Conservation (phyloP, 139 green algal genomes). For the Micractinium sp. region DNA sequence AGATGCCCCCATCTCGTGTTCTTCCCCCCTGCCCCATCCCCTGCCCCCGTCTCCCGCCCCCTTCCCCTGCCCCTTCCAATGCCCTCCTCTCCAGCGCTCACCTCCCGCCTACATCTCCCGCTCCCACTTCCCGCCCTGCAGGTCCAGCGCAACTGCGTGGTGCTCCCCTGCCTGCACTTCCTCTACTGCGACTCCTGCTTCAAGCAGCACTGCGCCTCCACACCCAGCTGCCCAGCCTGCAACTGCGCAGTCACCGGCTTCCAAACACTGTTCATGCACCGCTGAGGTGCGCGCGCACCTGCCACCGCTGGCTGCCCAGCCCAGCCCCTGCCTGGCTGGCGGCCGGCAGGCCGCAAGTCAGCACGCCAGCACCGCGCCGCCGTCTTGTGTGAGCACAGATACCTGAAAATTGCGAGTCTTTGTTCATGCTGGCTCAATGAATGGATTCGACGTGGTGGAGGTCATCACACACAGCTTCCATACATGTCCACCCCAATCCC, state of each 20-base stretch:
- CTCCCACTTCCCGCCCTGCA: neutral
- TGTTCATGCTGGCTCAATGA: no score
- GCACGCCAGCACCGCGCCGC: no score
- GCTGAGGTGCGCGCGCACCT: neutral
- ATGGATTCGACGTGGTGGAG: no score
- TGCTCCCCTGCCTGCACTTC: constrained; percentile 59
- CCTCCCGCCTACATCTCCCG: neutral
- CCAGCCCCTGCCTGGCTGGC: no score
- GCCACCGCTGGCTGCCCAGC: no score
- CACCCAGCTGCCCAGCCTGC: constrained; percentile 45
- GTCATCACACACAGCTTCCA: no score
- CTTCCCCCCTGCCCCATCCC: neutral
- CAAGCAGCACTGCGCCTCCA: constrained; percentile 45
- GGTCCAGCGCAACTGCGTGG: constrained; percentile 49
- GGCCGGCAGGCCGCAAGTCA: no score
- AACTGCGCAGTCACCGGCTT: constrained; percentile 45
- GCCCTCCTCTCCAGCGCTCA: neutral
- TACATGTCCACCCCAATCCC: no score
- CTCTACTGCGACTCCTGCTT: constrained; percentile 53
- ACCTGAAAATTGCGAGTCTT: no score
- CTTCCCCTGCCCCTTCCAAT: neutral
- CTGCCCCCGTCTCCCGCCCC: neutral
- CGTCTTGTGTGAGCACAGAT: no score
- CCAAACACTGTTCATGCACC: constrained; percentile 42
- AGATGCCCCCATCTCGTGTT: neutral